These are phyloP conservation scores for barrel medic (Medicago truncatula) DNA, from an alignment of 306 rosid species.

Conservation along the genomic window MtrunA17r5.0-ANR NC_053048.1:46258501-46259000, in stretches of 20 bases:
- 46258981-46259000: not conserved
- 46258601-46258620: not conserved
- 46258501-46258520: not conserved
- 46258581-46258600: conserved; percentile 8
- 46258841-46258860: not conserved
- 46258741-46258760: not conserved
- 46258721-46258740: not conserved
- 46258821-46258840: not conserved
- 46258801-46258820: not conserved
- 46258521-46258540: not conserved
- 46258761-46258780: not conserved
- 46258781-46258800: not conserved
- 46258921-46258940: not conserved
- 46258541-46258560: not conserved
- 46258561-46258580: not conserved
- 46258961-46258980: not conserved
- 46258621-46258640: not conserved
- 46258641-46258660: not conserved
- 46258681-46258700: not conserved
- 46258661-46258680: not conserved
- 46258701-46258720: not conserved
- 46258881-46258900: not conserved
- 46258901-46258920: not conserved
- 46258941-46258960: not conserved
- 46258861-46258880: not conserved